Evolutionary conservation across 73 alveolate species (phyloP).

Genomic region (Urostyla sp.): DNA sequence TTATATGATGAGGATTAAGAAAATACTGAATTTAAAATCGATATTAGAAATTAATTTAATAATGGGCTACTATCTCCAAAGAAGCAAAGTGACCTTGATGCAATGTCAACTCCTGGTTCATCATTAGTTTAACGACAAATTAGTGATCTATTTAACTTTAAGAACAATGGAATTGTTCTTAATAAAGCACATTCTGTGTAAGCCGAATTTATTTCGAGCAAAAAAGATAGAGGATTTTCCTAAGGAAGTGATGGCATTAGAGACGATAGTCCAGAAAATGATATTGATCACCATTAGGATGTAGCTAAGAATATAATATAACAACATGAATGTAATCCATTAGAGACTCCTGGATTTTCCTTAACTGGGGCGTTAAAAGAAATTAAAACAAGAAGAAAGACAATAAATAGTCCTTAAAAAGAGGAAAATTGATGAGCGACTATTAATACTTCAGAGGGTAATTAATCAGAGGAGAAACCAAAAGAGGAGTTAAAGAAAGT

Average conservation of each 20-base stretch:
- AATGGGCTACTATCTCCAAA: conserved; percentile 25
- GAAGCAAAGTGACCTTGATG: conserved; percentile 20
- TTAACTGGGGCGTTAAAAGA: no score
- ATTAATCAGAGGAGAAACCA: not conserved
- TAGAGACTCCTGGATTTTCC: no score
- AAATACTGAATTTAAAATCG: not conserved
- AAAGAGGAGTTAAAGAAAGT: not conserved
- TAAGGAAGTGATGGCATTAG: not conserved
- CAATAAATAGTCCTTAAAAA: no score
- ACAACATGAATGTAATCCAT: no score
- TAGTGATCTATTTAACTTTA: not conserved
- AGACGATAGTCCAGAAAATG: not conserved
- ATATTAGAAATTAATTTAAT: conserved; percentile 10
- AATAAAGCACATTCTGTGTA: no score
- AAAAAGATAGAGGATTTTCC: not conserved
- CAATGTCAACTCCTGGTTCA: not conserved
- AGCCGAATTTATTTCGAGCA: not conserved
- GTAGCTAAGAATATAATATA: no score
- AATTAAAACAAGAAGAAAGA: no score
- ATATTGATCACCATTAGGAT: no score
- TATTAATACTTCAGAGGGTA: no score
- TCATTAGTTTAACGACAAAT: not conserved
- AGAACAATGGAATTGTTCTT: not conserved
- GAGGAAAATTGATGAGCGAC: no score
- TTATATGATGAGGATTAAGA: no score